Conservation (phyloP, 2,329 filamentous ascomycete genomes). For the Madurella mycetomatis region DNA sequence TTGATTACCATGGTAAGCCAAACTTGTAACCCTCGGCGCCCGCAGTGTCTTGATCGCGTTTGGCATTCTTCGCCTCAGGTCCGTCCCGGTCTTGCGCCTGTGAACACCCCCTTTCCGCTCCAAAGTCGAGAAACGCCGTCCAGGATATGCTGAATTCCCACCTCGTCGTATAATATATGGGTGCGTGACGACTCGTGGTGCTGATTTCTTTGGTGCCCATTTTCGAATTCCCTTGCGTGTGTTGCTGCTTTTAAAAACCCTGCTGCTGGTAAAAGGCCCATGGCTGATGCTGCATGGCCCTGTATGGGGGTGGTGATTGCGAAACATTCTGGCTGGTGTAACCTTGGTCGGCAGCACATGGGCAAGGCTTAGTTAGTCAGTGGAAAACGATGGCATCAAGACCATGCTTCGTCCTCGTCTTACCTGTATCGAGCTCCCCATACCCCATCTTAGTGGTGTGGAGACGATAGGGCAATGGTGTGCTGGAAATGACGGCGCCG, state of each 20-base stretch:
- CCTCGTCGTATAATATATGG: too few species aligned
- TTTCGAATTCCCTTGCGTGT: not conserved
- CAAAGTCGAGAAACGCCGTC: too few species aligned
- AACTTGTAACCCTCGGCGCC: too few species aligned
- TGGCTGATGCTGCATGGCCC: conserved; percentile 10
- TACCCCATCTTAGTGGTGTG: conserved; percentile 36
- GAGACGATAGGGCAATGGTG: conserved; percentile 7
- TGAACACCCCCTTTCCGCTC: too few species aligned
- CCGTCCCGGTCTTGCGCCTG: too few species aligned
- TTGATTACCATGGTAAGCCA: too few species aligned
- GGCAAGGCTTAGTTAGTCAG: conserved; percentile 8
- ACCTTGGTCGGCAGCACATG: conserved; percentile 7
- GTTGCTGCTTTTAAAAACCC: not conserved
- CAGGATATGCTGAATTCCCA: too few species aligned
- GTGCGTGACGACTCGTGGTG: too few species aligned
- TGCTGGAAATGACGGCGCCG: not conserved
- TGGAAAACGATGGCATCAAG: not conserved
- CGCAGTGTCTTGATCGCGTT: too few species aligned
- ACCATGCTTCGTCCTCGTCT: not conserved
- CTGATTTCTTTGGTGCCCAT: too few species aligned
- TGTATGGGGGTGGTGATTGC: conserved; percentile 10
- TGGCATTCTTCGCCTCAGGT: too few species aligned
- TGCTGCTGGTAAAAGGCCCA: not conserved
- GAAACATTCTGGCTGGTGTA: conserved; percentile 12
- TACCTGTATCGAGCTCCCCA: conserved; percentile 30